Evolutionary conservation across 164 flowering plant genomes (phyloP).

Genomic region (Tinospora cordifolia): DNA sequence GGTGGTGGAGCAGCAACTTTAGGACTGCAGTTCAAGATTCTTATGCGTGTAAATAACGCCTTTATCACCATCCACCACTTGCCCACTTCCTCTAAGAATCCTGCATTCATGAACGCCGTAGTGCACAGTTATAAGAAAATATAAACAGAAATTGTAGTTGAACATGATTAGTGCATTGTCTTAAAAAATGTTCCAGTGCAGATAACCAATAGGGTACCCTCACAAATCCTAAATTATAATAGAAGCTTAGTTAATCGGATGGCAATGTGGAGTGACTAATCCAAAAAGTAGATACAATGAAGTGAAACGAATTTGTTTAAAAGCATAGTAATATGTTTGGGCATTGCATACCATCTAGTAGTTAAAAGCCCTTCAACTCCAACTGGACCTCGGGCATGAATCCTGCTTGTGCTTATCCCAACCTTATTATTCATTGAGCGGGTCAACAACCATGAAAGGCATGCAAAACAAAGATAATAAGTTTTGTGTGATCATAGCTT

Average conservation of each 20-base stretch:
- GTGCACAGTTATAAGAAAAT: slow-evolving; percentile 4
- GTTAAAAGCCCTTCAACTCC: slow-evolving; percentile 95
- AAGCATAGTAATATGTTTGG: no score
- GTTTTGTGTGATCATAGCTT: not conserved
- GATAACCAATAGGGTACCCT: no score
- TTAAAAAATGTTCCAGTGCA: no score
- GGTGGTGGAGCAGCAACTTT: not conserved
- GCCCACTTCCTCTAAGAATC: slow-evolving; percentile 87
- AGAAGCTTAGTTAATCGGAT: not conserved
- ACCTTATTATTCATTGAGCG: slow-evolving; percentile 41
- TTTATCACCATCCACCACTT: slow-evolving; percentile 85
- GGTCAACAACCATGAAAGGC: slow-evolving; percentile 8
- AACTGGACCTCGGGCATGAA: slow-evolving; percentile 98
- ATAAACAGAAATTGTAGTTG: not conserved
- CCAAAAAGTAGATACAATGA: no score
- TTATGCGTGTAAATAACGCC: slow-evolving; percentile 72
- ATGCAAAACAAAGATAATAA: not conserved
- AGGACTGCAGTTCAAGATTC: slow-evolving; percentile 27
- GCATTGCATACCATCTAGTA: slow-evolving; percentile 66
- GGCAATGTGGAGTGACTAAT: no score
- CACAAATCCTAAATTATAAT: no score
- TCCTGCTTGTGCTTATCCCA: slow-evolving; percentile 92
- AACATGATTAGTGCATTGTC: no score
- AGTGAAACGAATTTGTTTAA: no score
- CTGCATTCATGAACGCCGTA: slow-evolving; percentile 29